Evolutionary conservation across 371 early-diverging fungal species (phyloP), one percentile per base, ranked within the genome.

Genomic region (Syncephalastrum monosporum): DNA sequence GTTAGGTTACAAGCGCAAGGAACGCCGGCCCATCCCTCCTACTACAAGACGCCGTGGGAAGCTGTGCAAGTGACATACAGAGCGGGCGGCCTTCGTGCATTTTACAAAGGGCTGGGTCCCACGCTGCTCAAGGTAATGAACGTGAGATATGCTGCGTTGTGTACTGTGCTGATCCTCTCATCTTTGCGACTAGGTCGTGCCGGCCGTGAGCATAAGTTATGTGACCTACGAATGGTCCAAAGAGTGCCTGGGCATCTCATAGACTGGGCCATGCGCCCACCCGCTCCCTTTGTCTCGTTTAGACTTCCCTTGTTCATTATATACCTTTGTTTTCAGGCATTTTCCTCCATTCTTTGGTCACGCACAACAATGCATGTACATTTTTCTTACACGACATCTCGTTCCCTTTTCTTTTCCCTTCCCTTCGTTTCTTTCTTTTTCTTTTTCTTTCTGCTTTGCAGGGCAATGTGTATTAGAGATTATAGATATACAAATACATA

Each of bases 101-200:
- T 97, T 57, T 97, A 94, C 86, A 92, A 88, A 66, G 97, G 97
- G 12, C 67, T 93, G 42, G 84, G 81, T 14, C 92, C 93, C 6
- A 88, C 91, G 12, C 65, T 93, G 29, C 72, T 86, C 55, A 90
- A 91, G 77, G 87, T 87, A 70, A 41, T 24, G 41, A 21, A 33
- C 23, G 41, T 8, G 7, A 23, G 3, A 16, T 23, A n/a, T n/a
- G 42, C 17, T 42, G 48, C 55, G 19, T 53, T 48, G 27, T 47
- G 53, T 7, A 43, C 16, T 47, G 38, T 33, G 10, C 10, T 33
- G 6, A 33, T 33, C 38, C 8, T 2, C 2, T 33, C 38, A 33
- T 33, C 38, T 33, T 12, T n/a, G 25, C 4, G 43, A 53, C 13
- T 63, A 83, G 82, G 85, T 85, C 21, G 82, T 86, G 12, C 87